These are phyloP conservation scores for Plenodomus lindquistii DNA, from an alignment of 2,329 filamentous ascomycete species.

Conservation along the genomic window DNA sequence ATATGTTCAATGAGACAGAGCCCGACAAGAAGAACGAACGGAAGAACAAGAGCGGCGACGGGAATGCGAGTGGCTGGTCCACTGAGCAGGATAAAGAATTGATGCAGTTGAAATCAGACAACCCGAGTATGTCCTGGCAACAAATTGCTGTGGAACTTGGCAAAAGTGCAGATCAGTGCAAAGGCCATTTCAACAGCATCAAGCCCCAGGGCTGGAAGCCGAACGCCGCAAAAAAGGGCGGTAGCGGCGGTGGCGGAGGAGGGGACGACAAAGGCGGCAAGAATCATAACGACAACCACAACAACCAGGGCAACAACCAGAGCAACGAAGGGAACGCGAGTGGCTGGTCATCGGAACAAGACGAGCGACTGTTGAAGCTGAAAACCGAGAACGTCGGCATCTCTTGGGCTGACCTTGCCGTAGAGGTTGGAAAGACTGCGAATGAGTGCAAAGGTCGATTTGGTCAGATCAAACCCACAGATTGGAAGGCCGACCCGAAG, in stretches of 20 bases:
- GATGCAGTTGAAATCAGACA: background rate
- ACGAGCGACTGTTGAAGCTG: slow-evolving; percentile 45
- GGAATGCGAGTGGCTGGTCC: background rate
- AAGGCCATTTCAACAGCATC: background rate
- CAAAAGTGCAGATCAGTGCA: background rate
- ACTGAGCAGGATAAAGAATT: background rate
- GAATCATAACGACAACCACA: background rate
- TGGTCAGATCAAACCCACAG: slow-evolving; percentile 41
- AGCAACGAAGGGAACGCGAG: slow-evolving; percentile 3
- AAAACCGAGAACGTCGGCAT: slow-evolving; percentile 29
- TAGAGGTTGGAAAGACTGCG: slow-evolving; percentile 30
- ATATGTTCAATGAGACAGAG: background rate
- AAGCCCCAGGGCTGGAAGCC: background rate
- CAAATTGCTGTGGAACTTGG: background rate
- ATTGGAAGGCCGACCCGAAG: slow-evolving; percentile 15
- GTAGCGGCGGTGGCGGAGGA: background rate
- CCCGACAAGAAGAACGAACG: background rate
- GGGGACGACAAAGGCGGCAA: background rate
- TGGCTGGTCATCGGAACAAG: slow-evolving; percentile 45
- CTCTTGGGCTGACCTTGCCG: slow-evolving; percentile 37
- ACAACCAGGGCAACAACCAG: slow-evolving; percentile 1
- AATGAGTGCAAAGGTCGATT: slow-evolving; percentile 30
- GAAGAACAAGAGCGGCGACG: background rate
- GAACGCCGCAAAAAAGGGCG: background rate
- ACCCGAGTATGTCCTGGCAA: background rate